These are phyloP conservation scores for Silene vulgaris DNA, from an alignment of 179 eudicot species.

Conservation along the genomic window DNA sequence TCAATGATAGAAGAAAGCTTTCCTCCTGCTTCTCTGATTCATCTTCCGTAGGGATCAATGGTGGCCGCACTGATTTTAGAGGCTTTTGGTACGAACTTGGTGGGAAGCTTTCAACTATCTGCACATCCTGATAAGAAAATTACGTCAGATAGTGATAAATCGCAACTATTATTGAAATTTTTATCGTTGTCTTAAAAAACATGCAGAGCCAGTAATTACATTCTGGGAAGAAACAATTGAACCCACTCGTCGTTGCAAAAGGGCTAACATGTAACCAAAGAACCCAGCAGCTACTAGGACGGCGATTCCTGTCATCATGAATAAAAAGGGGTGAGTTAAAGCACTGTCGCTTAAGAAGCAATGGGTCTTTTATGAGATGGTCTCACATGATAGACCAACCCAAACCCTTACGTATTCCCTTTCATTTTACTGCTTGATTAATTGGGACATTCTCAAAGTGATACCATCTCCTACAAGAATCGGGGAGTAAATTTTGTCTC, in stretches of 20 bases:
- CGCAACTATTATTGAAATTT: background rate
- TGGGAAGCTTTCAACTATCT: constrained; percentile 25
- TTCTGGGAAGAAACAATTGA: constrained; percentile 55
- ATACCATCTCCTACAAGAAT: background rate
- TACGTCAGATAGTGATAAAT: background rate
- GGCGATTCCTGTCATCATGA: constrained; percentile 48
- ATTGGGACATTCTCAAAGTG: background rate
- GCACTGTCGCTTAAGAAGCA: background rate
- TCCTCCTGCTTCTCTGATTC: constrained; percentile 81
- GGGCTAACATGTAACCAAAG: constrained; percentile 91
- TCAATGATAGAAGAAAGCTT: constrained; percentile 60
- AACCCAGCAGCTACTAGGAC: constrained; percentile 91
- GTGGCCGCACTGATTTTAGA: constrained; percentile 55
- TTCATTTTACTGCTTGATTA: background rate
- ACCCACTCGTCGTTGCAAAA: constrained; percentile 80
- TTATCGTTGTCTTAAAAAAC: background rate
- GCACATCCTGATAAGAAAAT: constrained; percentile 24
- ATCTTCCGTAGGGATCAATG: constrained; percentile 66
- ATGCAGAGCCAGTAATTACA: constrained; percentile 37
- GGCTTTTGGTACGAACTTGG: constrained; percentile 51
- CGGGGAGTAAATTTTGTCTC: background rate
- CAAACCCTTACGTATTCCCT: background rate
- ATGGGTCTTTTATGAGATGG: background rate
- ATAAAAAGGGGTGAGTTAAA: constrained; percentile 17
- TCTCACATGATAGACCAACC: background rate